These are phyloP conservation scores for Ceratobasidium sp. DNA, from an alignment of 1,284 basidiomycete species.

Conservation along the genomic window DNA sequence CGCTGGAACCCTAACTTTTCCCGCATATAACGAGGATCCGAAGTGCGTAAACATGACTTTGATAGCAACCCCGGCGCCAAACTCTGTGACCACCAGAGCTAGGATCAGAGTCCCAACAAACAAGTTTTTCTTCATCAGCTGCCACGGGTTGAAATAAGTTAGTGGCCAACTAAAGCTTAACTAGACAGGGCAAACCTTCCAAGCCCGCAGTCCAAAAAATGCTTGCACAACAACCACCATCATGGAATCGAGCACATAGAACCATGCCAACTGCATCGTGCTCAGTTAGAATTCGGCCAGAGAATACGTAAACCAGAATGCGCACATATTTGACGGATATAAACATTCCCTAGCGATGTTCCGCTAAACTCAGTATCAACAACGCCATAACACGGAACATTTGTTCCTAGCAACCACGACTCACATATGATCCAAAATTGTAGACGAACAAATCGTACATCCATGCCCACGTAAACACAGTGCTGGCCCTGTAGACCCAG, in stretches of 20 bases:
- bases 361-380: background rate
- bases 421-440: constrained; percentile 37
- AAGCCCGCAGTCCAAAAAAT: constrained; percentile 31
- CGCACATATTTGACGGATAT: constrained; percentile 39
- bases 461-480: constrained; percentile 39
- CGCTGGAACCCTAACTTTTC: constrained; percentile 30
- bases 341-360: constrained; percentile 22
- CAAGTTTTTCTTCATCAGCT: constrained; percentile 22
- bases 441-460: constrained; percentile 40
- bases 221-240: constrained; percentile 37
- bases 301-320: background rate
- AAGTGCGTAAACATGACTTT: constrained; percentile 32
- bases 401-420: background rate
- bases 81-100: background rate
- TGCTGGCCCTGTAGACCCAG: background rate
- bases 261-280: constrained; percentile 18
- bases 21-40: constrained; percentile 33
- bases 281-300: background rate
- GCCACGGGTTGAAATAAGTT: background rate
- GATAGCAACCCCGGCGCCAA: constrained; percentile 30
- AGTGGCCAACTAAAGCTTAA: background rate
- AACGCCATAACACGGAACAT: background rate
- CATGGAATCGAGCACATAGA: constrained; percentile 37
- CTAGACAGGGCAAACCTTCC: constrained; percentile 3
- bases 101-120: constrained; percentile 5